Evolutionary conservation across 1,139 yeast genomes (phyloP).

Genomic region (Debaryomycetaceae sp.): DNA sequence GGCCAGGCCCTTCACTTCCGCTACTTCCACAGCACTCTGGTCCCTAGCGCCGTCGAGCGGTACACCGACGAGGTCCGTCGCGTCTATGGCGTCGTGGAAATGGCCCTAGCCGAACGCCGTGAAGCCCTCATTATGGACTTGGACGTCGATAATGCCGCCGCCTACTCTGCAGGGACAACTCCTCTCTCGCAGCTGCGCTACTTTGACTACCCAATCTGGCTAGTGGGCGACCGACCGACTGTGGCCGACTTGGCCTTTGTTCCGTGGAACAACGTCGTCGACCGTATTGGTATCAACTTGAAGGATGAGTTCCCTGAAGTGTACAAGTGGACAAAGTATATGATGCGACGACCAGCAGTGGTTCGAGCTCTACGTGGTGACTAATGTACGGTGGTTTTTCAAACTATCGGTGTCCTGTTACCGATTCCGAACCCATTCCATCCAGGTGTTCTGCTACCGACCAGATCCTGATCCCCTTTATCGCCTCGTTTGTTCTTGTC

Average conservation of each 20-base stretch:
- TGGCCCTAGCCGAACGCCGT: constrained; percentile 89
- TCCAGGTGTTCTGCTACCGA: too few relatives aligned
- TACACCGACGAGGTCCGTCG: constrained; percentile 90
- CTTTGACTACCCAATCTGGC: constrained; percentile 92
- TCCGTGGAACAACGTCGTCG: constrained; percentile 96
- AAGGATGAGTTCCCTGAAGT: constrained; percentile 90
- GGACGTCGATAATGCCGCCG: constrained; percentile 81
- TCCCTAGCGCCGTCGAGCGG: constrained; percentile 82
- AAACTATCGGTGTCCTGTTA: too few relatives aligned
- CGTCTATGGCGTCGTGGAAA: constrained; percentile 88
- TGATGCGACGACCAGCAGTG: constrained; percentile 86
- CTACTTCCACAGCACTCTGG: constrained; percentile 79
- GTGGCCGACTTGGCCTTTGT: constrained; percentile 89
- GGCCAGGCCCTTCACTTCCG: constrained; percentile 94
- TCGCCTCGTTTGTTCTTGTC: too few relatives aligned
- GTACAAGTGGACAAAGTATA: constrained; percentile 86
- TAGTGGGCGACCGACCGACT: constrained; percentile 83
- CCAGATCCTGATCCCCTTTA: too few relatives aligned
- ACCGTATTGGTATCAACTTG: constrained; percentile 80
- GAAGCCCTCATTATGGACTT: constrained; percentile 86
- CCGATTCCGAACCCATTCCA: too few relatives aligned
- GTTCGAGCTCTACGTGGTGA: constrained; percentile 66
- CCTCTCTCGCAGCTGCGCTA: constrained; percentile 78
- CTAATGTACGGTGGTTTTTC: too few relatives aligned
- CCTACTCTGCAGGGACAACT: constrained; percentile 81